These are phyloP conservation scores for Keqinozyma sinolaborantium DNA, from an alignment of 1,139 yeast genomes.

Conservation along the genomic window DNA sequence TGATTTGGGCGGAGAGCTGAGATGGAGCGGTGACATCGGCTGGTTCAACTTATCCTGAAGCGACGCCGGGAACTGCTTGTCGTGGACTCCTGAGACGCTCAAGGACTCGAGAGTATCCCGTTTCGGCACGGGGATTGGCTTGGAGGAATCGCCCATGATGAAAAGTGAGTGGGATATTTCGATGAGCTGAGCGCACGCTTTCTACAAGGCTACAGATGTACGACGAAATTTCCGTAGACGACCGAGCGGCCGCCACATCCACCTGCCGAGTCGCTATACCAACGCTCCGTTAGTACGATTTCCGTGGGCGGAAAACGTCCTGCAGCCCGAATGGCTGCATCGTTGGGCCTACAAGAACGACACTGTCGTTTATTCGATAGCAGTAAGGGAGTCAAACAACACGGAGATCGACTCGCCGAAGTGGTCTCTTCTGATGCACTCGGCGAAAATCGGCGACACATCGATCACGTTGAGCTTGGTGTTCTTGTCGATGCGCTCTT, in stretches of 20 bases:
- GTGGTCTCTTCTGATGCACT: constrained; percentile 97
- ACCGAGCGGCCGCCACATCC: too few species aligned
- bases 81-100: not conserved
- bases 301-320: constrained; percentile 36
- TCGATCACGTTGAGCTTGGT: constrained; percentile 82
- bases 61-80: not conserved
- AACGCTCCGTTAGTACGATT: constrained; percentile 66
- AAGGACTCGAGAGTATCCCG: not conserved
- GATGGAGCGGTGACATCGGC: constrained; percentile 31
- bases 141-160: too few species aligned
- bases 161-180: not conserved
- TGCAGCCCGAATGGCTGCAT: constrained; percentile 60
- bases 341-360: constrained; percentile 34
- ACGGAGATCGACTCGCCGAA: constrained; percentile 96
- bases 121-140: not conserved
- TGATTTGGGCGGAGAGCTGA: not conserved
- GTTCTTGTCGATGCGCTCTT: constrained; percentile 52
- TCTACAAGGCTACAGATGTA: not conserved
- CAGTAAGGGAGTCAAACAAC: constrained; percentile 79
- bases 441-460: constrained; percentile 93
- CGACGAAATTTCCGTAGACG: too few species aligned
- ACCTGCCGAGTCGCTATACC: too few species aligned
- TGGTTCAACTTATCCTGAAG: constrained; percentile 15
- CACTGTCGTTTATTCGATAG: constrained; percentile 39
- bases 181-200: not conserved